A percentile compares a stretch with the other conserved stretches of the same genome.
Conservation (phyloP, 306 rosid species). For the Clitoria ternatea region DNA sequence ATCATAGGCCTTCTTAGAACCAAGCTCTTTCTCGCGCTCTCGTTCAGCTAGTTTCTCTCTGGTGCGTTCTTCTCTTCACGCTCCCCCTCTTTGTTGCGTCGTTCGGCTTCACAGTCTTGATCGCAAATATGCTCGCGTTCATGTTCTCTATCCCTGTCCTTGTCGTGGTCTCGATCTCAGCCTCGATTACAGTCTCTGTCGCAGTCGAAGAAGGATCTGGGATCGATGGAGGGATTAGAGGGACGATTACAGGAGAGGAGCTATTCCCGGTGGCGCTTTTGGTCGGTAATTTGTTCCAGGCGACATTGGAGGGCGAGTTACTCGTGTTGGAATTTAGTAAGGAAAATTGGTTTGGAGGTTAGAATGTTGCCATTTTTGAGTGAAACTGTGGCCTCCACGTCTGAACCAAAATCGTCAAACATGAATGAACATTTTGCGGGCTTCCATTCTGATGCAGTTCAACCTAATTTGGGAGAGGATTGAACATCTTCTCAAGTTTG, state of each 20-base stretch:
- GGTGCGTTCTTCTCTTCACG: slow-evolving; percentile 68
- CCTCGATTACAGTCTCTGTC: slow-evolving; percentile 25
- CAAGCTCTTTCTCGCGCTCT: slow-evolving; percentile 77
- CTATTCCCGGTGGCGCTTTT: slow-evolving; percentile 48
- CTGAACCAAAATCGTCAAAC: too few relatives aligned
- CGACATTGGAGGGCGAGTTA: slow-evolving; percentile 74
- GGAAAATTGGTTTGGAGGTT: slow-evolving; percentile 51
- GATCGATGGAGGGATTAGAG: neutral
- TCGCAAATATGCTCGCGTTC: slow-evolving; percentile 44
- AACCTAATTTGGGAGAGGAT: too few relatives aligned
- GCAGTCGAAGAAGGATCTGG: slow-evolving; percentile 49
- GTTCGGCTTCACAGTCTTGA: slow-evolving; percentile 46
- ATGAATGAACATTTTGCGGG: too few relatives aligned
- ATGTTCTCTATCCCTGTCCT: slow-evolving; percentile 33
- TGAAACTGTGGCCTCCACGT: too few relatives aligned
- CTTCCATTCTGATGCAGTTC: too few relatives aligned
- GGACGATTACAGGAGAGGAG: slow-evolving; percentile 39
- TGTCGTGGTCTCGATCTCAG: slow-evolving; percentile 36
- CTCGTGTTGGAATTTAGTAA: slow-evolving; percentile 76
- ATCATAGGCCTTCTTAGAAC: slow-evolving; percentile 67
- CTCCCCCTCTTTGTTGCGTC: slow-evolving; percentile 62
- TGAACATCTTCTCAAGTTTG: too few relatives aligned
- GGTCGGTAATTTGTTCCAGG: slow-evolving; percentile 50
- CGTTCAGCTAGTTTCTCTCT: slow-evolving; percentile 70
- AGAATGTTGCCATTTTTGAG: slow-evolving; percentile 12